Evolutionary conservation across 2,329 filamentous ascomycete genomes (phyloP), one percentile per base, ranked within the genome.

Genomic region (Sporothrix brunneoviolacea): DNA sequence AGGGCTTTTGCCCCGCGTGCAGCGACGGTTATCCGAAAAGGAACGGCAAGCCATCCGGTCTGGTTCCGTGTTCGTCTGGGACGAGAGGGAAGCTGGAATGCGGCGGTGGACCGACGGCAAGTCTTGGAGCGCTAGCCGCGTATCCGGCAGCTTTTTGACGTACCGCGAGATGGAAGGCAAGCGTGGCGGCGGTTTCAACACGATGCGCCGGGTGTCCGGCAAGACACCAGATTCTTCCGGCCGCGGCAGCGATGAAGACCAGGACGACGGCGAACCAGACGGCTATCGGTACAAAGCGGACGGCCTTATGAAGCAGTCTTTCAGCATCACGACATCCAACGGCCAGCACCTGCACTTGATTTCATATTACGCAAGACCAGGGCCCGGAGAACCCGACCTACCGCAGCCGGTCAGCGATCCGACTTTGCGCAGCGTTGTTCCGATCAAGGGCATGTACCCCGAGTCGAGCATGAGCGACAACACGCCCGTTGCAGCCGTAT

Each of bases 121-220:
- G 68, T 97, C 91, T 32, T 98, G 93, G 93, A 97, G 91, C 64
- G 93, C 93, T 30, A 97, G 91, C 70, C 82, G 93, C 55, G 93
- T 98, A 1, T 97, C 91, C 0, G 93, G 93, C 46, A 97, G 93
- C 71, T 98, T 98, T 66, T 70, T 98, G 54, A 97, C 93, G 8
- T 98, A 98, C 64, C 80, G 93, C 35, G 93, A 98, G 65, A 98
- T 98, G 93, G 93, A 98, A 69, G 93, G 93, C 67, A 97, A 97
- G 75, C 80, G 93, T 55, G 91, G 91, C 48, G 88, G 88, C 53
- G 80, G 77, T 56, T 91, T 90, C 63, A 75, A 65, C 68, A 64
- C 73, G 62, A 70, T 74, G 72, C 70, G 77, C 36, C 73, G 63
- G 63, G 72, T 77, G 55, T 75, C 73, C 19, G 84, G 83, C 54